Evolutionary conservation across 805 yeast genomes (phyloP).

Genomic region (Cyberlindnera amylophila): DNA sequence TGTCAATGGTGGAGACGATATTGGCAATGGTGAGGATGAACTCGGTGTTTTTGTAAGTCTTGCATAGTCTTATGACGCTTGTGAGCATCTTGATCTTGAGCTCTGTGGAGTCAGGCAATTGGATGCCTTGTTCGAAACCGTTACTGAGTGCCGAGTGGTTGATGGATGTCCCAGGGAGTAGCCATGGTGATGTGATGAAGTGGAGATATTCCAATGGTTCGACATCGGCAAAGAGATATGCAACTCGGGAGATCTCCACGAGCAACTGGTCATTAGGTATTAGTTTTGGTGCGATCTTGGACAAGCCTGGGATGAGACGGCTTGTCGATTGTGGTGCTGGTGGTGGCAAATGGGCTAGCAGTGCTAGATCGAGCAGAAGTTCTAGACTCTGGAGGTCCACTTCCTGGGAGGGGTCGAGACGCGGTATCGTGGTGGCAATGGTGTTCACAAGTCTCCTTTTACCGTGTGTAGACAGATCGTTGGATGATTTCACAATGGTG

Average conservation of each 20-base stretch:
- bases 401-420: constrained; percentile 3
- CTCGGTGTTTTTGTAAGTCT: not conserved
- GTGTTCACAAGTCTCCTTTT: constrained; percentile 10
- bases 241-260: not conserved
- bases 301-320: constrained; percentile 6
- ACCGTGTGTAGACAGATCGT: not conserved
- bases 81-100: constrained; percentile 5
- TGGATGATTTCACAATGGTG: not conserved
- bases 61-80: constrained; percentile 4
- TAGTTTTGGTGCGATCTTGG: not conserved
- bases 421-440: constrained; percentile 6
- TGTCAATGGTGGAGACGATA: constrained; percentile 9
- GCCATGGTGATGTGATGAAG: constrained; percentile 9
- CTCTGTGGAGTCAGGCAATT: constrained; percentile 1
- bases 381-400: constrained; percentile 3
- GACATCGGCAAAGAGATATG: constrained; percentile 8
- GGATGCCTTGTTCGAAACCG: not conserved
- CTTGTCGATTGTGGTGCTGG: constrained; percentile 4
- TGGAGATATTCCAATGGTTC: constrained; percentile 7
- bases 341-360: constrained; percentile 7
- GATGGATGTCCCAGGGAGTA: constrained; percentile 5
- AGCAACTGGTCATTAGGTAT: not conserved
- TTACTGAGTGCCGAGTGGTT: constrained; percentile 8
- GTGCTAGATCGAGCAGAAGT: constrained; percentile 8
- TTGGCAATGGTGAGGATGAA: constrained; percentile 5